Evolutionary conservation across 75 land plant genomes (phyloP).

Genomic region (Pinus taeda): DNA sequence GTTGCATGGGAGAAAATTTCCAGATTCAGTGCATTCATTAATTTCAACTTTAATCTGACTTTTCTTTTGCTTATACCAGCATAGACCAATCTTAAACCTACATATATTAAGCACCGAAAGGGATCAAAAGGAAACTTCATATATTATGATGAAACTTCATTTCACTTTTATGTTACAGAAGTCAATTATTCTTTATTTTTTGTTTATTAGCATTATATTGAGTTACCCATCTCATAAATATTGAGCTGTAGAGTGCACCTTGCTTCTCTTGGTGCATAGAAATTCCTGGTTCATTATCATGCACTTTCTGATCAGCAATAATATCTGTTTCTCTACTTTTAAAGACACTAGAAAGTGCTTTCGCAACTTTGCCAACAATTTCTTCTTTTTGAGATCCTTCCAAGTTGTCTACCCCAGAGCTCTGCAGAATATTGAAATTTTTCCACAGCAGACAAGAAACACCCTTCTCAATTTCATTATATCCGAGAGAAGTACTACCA

Average conservation of each 20-base stretch:
- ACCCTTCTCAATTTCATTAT: conserved; percentile 29
- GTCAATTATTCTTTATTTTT: too few species aligned
- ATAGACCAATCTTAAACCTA: conserved; percentile 18
- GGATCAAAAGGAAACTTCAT: not conserved
- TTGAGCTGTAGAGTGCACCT: not conserved
- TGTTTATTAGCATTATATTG: too few species aligned
- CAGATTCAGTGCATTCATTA: not conserved
- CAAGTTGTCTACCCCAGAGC: not conserved
- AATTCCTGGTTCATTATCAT: not conserved
- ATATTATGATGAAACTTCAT: too few species aligned
- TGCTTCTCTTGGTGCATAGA: not conserved
- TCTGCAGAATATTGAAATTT: not conserved
- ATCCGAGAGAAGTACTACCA: conserved; percentile 26
- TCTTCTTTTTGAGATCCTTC: not conserved
- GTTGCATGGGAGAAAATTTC: conserved; percentile 3
- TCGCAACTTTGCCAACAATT: not conserved
- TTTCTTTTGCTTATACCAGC: conserved; percentile 8
- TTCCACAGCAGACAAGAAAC: conserved; percentile 23
- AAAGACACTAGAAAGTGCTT: not conserved
- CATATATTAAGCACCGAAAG: conserved; percentile 16
- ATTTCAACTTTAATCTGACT: not conserved
- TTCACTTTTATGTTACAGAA: too few species aligned
- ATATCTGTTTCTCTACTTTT: conserved; percentile 4
- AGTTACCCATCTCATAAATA: too few species aligned
- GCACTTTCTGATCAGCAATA: not conserved